These are phyloP conservation scores for Solanum dulcamara DNA, from an alignment of 257 asterid species.

Conservation along the genomic window DNA sequence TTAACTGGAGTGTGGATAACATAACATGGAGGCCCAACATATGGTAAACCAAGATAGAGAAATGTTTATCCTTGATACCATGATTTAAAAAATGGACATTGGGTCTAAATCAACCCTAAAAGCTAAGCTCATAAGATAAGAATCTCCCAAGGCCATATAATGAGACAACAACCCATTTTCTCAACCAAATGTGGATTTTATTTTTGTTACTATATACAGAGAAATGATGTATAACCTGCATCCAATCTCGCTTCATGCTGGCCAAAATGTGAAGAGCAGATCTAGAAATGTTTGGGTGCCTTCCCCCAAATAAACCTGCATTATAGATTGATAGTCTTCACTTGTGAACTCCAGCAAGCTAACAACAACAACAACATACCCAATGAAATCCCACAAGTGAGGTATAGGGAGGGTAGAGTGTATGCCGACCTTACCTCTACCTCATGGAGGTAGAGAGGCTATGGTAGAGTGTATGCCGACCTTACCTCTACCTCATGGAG, in stretches of 20 bases:
- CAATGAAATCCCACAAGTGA: not conserved
- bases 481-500: not conserved
- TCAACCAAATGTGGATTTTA: not conserved
- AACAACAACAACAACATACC: not conserved
- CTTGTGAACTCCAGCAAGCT: not conserved
- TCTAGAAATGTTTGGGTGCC: slow-evolving; percentile 8
- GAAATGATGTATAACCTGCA: slow-evolving; percentile 46
- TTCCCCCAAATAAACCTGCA: slow-evolving; percentile 47
- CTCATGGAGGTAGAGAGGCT: not conserved
- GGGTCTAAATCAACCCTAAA: not conserved
- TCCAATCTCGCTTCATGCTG: slow-evolving; percentile 93
- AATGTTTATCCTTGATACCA: not conserved
- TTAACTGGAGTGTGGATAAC: not conserved
- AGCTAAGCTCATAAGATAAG: not conserved
- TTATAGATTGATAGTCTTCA: not conserved
- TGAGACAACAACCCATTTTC: not conserved
- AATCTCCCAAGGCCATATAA: not conserved
- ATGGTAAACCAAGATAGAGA: not conserved
- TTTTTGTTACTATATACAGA: not conserved
- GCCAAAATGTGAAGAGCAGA: slow-evolving; percentile 32
- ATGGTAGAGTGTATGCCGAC: too few relatives aligned
- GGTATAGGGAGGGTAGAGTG: not conserved
- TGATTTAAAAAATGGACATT: not conserved
- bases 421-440: not conserved
- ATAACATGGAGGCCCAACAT: not conserved